Evolutionary conservation across 2,329 filamentous ascomycete species (phyloP).

Genomic region (Arthrobotrys iridis): DNA sequence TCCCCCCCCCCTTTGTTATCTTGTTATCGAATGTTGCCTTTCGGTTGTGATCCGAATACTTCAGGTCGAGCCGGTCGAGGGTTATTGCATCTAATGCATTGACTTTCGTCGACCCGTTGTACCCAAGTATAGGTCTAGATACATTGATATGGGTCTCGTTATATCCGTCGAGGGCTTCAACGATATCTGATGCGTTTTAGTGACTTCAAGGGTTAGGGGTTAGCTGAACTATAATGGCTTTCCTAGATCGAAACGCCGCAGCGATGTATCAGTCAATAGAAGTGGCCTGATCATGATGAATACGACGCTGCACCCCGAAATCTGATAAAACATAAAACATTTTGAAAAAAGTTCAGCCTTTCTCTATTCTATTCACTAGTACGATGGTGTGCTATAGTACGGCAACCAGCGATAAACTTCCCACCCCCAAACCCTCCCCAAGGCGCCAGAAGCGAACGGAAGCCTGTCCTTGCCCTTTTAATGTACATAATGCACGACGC

Average conservation of each 20-base stretch:
- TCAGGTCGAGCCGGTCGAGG: slow-evolving; percentile 12
- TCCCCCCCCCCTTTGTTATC: neutral
- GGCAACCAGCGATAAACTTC: neutral
- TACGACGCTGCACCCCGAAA: neutral
- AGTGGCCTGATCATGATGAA: slow-evolving; percentile 27
- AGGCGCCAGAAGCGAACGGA: slow-evolving; percentile 21
- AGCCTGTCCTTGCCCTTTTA: slow-evolving; percentile 30
- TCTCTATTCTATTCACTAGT: slow-evolving; percentile 19
- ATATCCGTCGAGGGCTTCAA: neutral
- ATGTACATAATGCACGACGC: slow-evolving; percentile 35
- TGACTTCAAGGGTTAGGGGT: slow-evolving; percentile 2
- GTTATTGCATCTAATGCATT: neutral
- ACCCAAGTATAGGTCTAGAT: slow-evolving; percentile 9
- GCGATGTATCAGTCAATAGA: neutral
- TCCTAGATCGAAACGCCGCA: slow-evolving; percentile 5
- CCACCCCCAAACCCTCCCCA: slow-evolving; percentile 24
- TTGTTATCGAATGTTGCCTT: neutral
- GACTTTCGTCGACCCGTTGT: slow-evolving; percentile 3
- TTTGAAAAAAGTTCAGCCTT: neutral
- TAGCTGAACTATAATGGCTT: neutral
- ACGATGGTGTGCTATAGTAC: neutral
- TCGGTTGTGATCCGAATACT: slow-evolving; percentile 12
- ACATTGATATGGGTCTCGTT: neutral
- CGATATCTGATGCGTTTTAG: neutral
- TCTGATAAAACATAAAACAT: slow-evolving; percentile 21